These are phyloP conservation scores for Vicia faba DNA, from an alignment of 306 rosid genomes.

Conservation along the genomic window DNA sequence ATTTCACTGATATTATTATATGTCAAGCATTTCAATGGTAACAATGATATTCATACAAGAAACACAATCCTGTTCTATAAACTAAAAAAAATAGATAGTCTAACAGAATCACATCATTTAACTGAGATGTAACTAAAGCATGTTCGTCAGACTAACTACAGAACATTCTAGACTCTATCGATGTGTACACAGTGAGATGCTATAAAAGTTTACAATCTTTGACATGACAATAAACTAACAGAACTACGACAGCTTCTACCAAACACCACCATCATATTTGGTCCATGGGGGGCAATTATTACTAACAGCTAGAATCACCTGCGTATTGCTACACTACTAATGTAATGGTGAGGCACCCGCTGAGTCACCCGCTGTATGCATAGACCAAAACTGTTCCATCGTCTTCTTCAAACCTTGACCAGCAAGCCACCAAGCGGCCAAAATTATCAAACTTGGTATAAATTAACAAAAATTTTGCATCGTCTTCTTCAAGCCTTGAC, in stretches of 20 bases:
- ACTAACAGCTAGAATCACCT: background rate
- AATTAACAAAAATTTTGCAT: background rate
- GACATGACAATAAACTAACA: background rate
- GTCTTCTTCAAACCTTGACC: background rate
- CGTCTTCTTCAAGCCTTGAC: background rate
- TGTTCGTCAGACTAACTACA: background rate
- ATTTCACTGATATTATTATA: background rate
- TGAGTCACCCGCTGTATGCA: too few relatives aligned
- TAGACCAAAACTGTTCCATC: background rate
- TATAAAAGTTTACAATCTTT: constrained; percentile 1
- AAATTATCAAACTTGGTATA: too few relatives aligned
- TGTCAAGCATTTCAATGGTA: background rate
- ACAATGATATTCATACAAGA: background rate
- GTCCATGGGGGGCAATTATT: background rate
- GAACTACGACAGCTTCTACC: background rate
- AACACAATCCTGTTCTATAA: background rate
- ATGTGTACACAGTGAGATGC: background rate
- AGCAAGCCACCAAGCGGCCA: background rate
- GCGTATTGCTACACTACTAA: background rate
- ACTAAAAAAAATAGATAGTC: background rate
- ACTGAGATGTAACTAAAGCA: background rate
- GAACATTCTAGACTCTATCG: background rate
- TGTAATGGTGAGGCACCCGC: background rate
- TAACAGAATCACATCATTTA: background rate
- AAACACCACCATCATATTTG: background rate